A percentile compares a stretch with the other conserved stretches of the same genome.
phyloP scores from a whole-genome alignment of 768 basidiomycete species.

The Pleurotus ostreatus region DNA sequence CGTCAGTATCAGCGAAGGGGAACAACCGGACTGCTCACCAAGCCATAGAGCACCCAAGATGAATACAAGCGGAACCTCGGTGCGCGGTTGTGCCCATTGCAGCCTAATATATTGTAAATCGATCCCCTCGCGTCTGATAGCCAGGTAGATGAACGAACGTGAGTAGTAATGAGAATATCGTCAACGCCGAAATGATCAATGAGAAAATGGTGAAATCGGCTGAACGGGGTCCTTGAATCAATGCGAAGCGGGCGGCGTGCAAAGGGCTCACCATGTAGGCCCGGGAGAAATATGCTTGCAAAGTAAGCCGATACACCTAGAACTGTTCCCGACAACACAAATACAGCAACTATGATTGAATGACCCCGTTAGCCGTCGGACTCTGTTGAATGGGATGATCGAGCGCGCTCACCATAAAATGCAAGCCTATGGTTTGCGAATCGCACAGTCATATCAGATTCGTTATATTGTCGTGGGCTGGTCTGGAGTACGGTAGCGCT shows the following conservation, averaged over 20 bases:
- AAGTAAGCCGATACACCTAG: conserved; percentile 70
- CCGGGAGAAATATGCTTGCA: conserved; percentile 62
- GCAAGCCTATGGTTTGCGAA: conserved; percentile 53
- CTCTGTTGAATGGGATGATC: conserved; percentile 2
- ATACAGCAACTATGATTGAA: conserved; percentile 42
- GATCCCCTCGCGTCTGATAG: not conserved
- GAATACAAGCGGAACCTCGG: conserved; percentile 54
- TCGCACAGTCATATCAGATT: conserved; percentile 50
- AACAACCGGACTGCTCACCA: conserved; percentile 34
- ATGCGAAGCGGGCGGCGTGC: not conserved
- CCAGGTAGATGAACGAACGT: conserved; percentile 35
- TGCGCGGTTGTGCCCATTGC: conserved; percentile 65
- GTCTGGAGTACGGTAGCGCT: not conserved
- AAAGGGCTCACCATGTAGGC: conserved; percentile 50
- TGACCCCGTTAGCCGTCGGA: conserved; percentile 6
- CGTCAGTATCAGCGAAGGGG: conserved; percentile 5
- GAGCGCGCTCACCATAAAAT: conserved; percentile 41
- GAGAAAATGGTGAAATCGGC: conserved; percentile 72
- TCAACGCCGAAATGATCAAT: conserved; percentile 59
- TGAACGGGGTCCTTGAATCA: conserved; percentile 21
- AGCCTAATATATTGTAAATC: conserved; percentile 34
- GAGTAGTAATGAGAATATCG: conserved; percentile 58
- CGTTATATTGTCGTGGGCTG: not conserved
- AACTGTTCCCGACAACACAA: conserved; percentile 48
- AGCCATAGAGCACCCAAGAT: conserved; percentile 66